Conservation (phyloP, 2,329 filamentous ascomycete genomes). For the Colletotrichum sublineola region DNA sequence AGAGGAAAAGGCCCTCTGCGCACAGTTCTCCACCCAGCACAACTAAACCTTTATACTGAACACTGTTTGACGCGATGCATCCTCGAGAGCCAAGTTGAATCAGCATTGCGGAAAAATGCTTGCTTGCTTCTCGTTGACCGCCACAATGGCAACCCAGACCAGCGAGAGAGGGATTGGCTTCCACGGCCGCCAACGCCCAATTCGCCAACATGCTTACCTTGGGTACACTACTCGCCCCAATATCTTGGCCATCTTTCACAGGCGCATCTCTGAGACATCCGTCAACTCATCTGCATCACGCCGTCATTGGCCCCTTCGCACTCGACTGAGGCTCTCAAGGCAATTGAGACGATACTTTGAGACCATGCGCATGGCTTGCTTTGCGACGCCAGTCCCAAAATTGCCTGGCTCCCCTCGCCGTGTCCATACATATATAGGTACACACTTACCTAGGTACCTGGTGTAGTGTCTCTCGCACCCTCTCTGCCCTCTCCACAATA, state of each 20-base stretch:
- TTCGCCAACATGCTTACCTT: background rate
- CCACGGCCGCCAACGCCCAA: no score
- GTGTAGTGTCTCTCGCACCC: no score
- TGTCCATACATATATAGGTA: no score
- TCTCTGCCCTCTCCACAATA: constrained; percentile 9
- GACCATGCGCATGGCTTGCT: background rate
- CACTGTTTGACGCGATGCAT: constrained; percentile 7
- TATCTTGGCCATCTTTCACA: background rate
- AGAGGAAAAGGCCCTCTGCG: background rate
- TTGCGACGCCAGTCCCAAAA: background rate
- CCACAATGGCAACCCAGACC: background rate
- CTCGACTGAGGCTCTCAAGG: background rate
- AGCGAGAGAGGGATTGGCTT: background rate
- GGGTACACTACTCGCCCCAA: background rate
- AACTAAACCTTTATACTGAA: constrained; percentile 13
- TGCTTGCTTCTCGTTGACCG: background rate
- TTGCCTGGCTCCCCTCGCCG: background rate
- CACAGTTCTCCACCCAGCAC: constrained; percentile 24
- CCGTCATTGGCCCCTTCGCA: constrained; percentile 1
- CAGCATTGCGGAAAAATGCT: background rate
- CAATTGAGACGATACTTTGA: background rate
- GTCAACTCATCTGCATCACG: background rate
- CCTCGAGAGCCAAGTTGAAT: background rate
- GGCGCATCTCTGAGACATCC: background rate
- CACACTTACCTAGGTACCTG: no score